These are phyloP conservation scores for Balansia obtecta DNA, from an alignment of 2,329 filamentous ascomycete genomes.

Conservation along the genomic window DNA sequence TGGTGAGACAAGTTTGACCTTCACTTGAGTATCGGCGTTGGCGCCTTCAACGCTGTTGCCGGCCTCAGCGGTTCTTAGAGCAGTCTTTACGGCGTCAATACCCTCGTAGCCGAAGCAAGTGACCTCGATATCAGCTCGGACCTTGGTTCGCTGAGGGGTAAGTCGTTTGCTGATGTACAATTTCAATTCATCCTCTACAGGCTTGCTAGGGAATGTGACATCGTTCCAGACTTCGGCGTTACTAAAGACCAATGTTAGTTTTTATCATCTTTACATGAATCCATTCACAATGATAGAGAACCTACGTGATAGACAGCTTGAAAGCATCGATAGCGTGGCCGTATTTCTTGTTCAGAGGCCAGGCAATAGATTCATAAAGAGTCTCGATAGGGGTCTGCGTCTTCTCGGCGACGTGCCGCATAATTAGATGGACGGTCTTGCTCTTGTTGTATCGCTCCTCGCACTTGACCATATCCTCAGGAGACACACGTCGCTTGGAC, in stretches of 20 bases:
- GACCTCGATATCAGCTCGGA: slow-evolving; percentile 93
- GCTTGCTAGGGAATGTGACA: slow-evolving; percentile 73
- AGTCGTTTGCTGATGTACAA: slow-evolving; percentile 94
- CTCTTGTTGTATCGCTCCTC: slow-evolving; percentile 99
- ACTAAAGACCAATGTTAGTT: slow-evolving; percentile 26
- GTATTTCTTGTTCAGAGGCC: slow-evolving; percentile 96
- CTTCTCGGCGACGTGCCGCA: slow-evolving; percentile 98
- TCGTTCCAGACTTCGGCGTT: slow-evolving; percentile 96
- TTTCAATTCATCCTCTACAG: slow-evolving; percentile 80
- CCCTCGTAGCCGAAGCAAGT: slow-evolving; percentile 94
- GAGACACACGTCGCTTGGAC: slow-evolving; percentile 93
- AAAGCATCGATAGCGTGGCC: slow-evolving; percentile 96
- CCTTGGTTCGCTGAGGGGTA: slow-evolving; percentile 96
- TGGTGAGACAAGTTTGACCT: slow-evolving; percentile 96
- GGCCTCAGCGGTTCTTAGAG: slow-evolving; percentile 81
- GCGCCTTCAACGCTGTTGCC: slow-evolving; percentile 58
- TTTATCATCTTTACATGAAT: neutral
- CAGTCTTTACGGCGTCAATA: slow-evolving; percentile 94
- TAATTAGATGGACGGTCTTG: slow-evolving; percentile 98
- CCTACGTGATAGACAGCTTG: slow-evolving; percentile 95
- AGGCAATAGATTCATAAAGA: slow-evolving; percentile 87
- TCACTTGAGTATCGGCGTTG: slow-evolving; percentile 71
- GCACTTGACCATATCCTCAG: slow-evolving; percentile 96
- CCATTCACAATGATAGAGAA: slow-evolving; percentile 7
- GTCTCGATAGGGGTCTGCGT: slow-evolving; percentile 87